Evolutionary conservation across 1,284 basidiomycete species (phyloP), one percentile per base, ranked within the genome.

Genomic region (Ceratobasidium sp.): DNA sequence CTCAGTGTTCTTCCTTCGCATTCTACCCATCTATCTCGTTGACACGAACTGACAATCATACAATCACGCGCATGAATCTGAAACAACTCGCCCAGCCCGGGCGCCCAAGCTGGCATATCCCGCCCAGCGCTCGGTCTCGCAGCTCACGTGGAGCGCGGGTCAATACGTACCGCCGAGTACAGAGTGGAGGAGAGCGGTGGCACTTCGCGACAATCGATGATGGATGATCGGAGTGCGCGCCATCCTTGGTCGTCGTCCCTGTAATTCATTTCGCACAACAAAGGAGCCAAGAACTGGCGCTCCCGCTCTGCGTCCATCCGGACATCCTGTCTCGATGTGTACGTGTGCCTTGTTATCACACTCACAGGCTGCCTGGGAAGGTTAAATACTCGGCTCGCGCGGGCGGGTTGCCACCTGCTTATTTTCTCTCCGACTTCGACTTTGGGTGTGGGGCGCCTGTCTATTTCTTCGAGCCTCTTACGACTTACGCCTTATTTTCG

Each of bases 191-290:
- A 38, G 35, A 38, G 35, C 11, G 35, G 35, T 5, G 4, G 35
- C 11, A 38, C 11, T 11, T 4, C 35, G 11, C 35, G 35, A 11
- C 11, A 38, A 38, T 38, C 35, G 35, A 38, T 5, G 35, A 38
- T 38, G 35, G 35, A 38, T 38, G 35, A 38, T 38, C 35, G 35
- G 35, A 38, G 35, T 5, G 35, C 35, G 35, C 35, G 35, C 5
- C 16, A 16, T 58, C 43, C 54, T 44, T 44, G 64, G 66, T 70
- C 13, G 30, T 38, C n/a, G 16, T 44, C 64, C 32, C 64, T 55
- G 66, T 58, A 70, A 70, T 70, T 55, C 54, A 70, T 70, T 70
- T 58, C 52, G 28, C 43, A 7, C 52, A 43, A 58, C 54, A 70
- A 70, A 58, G 66, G 54, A 70, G 38, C 23, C 28, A 32, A 23